Base-by-base conservation (phyloP, 2,329 filamentous ascomycete species). In the Botrytis porri region DNA sequence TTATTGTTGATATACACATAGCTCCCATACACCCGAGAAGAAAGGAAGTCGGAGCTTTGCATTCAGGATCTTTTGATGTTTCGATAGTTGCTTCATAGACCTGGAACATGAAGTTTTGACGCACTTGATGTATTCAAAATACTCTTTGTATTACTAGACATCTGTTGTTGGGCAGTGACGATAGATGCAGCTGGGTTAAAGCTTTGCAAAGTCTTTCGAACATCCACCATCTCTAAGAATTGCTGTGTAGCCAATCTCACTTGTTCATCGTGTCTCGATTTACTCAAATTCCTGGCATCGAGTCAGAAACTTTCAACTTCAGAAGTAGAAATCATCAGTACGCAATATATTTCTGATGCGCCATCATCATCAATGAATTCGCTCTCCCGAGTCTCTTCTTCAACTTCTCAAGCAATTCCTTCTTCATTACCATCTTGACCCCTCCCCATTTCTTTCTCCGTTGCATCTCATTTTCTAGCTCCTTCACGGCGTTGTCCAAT, bases 121-220 rank as follows among this genome's bases (percentile, higher is more conserved):
- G 1, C 12, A 45, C 14, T 45, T 32, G 41, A 1, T 43, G 9
- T 45, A 16, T 14, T 5, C 62, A 5, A 25, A 43, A 32, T 9
- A 35, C 2, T 35, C 18, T 2, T 4, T n/a, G 62, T 45, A 45
- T 16, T 14, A 4, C 0, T 22, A 41, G 18, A 32, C 0, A 1
- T 25, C n/a, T 64, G 62, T 29, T 35, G n/a, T 4, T 35, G 39
- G n/a, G 62, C 14, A 1, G 10, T 20, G 20, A 12, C 4, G 4
- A 29, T 37, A 8, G 25, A 32, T 32, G 16, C n/a, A 43, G 25
- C 22, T 5, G 37, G 12, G 3, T 18, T 43, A 10, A 63, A 63
- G 16, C 4, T 63, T 0, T 63, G 1, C 25, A 63, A 63, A 41
- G 61, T 29, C 8, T 29, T 63, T 41, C 39, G 37, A 10, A 63